These are phyloP conservation scores for Starmerella vaccinii DNA, from an alignment of 805 yeast genomes.

Conservation along the genomic window DNA sequence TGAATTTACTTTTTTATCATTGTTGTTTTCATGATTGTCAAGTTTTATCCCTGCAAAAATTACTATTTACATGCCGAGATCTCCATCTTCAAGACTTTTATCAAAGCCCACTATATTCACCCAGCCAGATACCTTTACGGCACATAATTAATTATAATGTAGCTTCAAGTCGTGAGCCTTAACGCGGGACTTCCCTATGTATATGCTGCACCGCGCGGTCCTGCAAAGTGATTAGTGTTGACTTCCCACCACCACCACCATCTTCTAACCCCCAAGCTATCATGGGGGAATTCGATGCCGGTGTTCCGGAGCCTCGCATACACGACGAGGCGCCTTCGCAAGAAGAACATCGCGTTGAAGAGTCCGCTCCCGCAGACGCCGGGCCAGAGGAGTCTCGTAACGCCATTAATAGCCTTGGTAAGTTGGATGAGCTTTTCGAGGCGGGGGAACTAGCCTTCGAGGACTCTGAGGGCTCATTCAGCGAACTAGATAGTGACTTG, in stretches of 20 bases:
- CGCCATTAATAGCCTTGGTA: neutral
- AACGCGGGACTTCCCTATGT: too few species aligned
- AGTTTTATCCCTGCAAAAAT: too few species aligned
- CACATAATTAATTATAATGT: too few species aligned
- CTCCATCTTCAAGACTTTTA: too few species aligned
- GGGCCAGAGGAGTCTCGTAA: neutral
- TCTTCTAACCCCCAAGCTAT: neutral
- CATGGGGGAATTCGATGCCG: neutral
- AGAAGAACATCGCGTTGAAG: neutral
- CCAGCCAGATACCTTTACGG: too few species aligned
- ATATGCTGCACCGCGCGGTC: neutral
- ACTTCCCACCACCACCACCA: neutral
- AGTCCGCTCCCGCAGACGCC: neutral
- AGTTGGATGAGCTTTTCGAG: conserved; percentile 7
- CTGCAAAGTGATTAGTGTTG: neutral
- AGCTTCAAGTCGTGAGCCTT: too few species aligned
- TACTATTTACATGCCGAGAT: too few species aligned
- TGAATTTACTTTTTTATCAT: too few species aligned
- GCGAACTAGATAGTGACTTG: conserved; percentile 45
- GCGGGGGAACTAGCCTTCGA: conserved; percentile 4
- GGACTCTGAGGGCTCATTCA: neutral
- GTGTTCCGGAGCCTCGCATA: neutral
- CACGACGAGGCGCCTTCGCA: neutral
- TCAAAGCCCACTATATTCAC: too few species aligned
- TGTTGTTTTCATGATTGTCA: too few species aligned